phyloP scores from a whole-genome alignment of 192 early-diverging fungal species.

The Bifiguratus adelaidae region DNA sequence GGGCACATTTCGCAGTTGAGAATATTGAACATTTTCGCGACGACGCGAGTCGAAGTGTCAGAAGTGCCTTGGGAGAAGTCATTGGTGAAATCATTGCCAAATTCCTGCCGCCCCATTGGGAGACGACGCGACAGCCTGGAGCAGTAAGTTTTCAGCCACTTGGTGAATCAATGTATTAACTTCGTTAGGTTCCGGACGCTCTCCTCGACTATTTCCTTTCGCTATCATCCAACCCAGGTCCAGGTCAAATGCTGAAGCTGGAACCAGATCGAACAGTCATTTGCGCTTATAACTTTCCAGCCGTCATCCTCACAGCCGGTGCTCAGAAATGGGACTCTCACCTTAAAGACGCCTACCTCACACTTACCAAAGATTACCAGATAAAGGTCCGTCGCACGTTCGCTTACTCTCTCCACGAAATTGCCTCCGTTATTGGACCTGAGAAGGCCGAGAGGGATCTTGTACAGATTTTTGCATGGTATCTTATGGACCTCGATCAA shows the following conservation, averaged over 20 bases:
- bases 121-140: conserved; percentile 13
- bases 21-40: conserved; percentile 35
- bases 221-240: conserved; percentile 10
- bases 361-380: conserved; percentile 32
- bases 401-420: conserved; percentile 49
- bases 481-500: conserved; percentile 41
- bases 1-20: conserved; percentile 24
- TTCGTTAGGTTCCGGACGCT: conserved; percentile 28
- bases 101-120: conserved; percentile 29
- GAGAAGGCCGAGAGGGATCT: conserved; percentile 39
- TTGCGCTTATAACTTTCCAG: conserved; percentile 51
- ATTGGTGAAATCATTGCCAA: conserved; percentile 45
- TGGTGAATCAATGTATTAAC: neutral
- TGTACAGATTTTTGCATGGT: conserved; percentile 38
- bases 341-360: conserved; percentile 32
- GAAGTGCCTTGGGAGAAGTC: conserved; percentile 39
- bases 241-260: conserved; percentile 30
- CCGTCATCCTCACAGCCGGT: conserved; percentile 44
- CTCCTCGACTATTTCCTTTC: conserved; percentile 36
- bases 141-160: conserved; percentile 1
- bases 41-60: conserved; percentile 41
- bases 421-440: conserved; percentile 41
- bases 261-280: conserved; percentile 40
- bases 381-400: conserved; percentile 41
- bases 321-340: conserved; percentile 40